Evolutionary conservation across 768 basidiomycete species (phyloP).

Genomic region (Asterophora parasitica): DNA sequence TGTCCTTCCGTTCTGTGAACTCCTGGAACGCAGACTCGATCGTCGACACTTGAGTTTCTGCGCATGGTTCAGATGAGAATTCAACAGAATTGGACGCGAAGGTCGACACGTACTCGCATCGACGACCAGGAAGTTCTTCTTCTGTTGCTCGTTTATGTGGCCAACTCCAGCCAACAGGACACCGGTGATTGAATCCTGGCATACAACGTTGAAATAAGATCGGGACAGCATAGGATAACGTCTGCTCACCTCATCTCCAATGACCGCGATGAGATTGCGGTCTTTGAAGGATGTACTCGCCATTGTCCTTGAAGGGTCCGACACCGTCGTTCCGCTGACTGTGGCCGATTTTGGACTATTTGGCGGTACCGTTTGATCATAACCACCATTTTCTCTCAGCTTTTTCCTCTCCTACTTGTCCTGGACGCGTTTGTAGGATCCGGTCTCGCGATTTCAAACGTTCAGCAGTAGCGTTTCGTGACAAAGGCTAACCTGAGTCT

Average conservation of each 20-base stretch:
- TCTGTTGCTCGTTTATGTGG: slow-evolving; percentile 83
- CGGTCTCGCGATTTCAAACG: too few relatives aligned
- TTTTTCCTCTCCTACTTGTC: too few relatives aligned
- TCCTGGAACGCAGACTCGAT: slow-evolving; percentile 94
- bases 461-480: too few relatives aligned
- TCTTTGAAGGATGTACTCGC: slow-evolving; percentile 59
- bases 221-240: background rate
- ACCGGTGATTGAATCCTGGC: slow-evolving; percentile 94
- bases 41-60: slow-evolving; percentile 86
- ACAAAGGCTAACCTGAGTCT: too few relatives aligned
- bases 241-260: slow-evolving; percentile 85
- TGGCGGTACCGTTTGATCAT: slow-evolving; percentile 2
- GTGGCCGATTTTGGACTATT: background rate
- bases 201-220: slow-evolving; percentile 12
- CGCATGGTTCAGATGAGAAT: background rate
- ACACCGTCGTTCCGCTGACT: background rate
- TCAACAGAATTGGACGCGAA: background rate
- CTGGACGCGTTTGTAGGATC: too few relatives aligned
- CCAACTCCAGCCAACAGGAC: slow-evolving; percentile 93
- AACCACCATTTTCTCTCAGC: background rate
- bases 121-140: slow-evolving; percentile 97
- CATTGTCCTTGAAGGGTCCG: slow-evolving; percentile 8
- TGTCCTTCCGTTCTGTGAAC: slow-evolving; percentile 90
- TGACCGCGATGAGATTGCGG: slow-evolving; percentile 87
- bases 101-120: slow-evolving; percentile 70